Conservation (phyloP, 768 basidiomycete genomes). For the Tylopilus plumbeoviolaceoides region DNA sequence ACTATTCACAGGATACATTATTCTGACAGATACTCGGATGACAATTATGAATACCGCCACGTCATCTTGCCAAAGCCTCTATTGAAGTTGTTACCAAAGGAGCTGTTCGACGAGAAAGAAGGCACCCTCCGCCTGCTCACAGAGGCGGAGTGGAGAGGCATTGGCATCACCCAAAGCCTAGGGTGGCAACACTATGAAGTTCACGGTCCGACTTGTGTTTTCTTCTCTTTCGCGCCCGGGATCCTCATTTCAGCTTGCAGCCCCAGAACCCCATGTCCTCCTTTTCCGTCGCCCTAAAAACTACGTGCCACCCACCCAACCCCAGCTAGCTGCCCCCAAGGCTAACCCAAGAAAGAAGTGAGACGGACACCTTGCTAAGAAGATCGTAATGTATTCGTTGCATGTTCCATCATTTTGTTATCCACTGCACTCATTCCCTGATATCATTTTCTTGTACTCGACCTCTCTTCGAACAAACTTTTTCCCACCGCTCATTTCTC, state of each 20-base stretch:
- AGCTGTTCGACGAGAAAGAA: constrained; percentile 72
- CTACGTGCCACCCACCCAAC: constrained; percentile 52
- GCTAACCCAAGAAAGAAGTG: constrained; percentile 45
- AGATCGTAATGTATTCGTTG: constrained; percentile 12
- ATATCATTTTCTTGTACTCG: constrained; percentile 10
- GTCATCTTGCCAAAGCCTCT: constrained; percentile 95
- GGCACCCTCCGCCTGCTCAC: constrained; percentile 77
- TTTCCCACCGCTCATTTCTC: constrained; percentile 5
- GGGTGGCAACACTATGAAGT: constrained; percentile 98
- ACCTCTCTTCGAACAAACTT: constrained; percentile 2
- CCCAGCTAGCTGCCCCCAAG: constrained; percentile 33
- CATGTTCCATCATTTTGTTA: constrained; percentile 20
- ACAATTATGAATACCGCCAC: constrained; percentile 92
- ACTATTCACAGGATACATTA: constrained; percentile 67
- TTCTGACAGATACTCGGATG: constrained; percentile 89
- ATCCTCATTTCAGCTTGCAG: constrained; percentile 36
- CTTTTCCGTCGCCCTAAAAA: constrained; percentile 84
- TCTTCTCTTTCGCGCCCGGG: neutral
- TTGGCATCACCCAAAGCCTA: constrained; percentile 93
- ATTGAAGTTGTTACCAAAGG: constrained; percentile 88
- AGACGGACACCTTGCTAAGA: neutral
- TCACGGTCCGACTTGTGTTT: constrained; percentile 57
- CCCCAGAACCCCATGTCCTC: constrained; percentile 90
- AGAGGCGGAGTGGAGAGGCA: constrained; percentile 93
- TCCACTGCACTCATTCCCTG: constrained; percentile 17